phyloP scores from a whole-genome alignment of 2,329 filamentous ascomycete species.

The Diplodia mutila region DNA sequence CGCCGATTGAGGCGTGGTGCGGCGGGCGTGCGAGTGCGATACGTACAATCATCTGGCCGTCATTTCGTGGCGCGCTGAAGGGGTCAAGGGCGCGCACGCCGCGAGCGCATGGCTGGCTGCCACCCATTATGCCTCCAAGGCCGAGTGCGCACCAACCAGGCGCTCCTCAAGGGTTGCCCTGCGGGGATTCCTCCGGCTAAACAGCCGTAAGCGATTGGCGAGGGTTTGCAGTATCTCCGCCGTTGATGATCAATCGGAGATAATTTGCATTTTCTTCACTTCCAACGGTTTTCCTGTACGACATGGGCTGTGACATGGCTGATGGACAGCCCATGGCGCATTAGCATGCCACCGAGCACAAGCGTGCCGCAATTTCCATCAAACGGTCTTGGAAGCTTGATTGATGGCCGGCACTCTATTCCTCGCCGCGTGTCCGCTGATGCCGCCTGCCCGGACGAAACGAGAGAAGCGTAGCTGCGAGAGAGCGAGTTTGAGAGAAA shows the following conservation, averaged over 20 bases:
- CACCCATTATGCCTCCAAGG: slow-evolving; percentile 1
- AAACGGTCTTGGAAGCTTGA: slow-evolving; percentile 21
- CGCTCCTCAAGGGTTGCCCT: slow-evolving; percentile 13
- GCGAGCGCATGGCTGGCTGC: slow-evolving; percentile 6
- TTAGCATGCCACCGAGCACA: slow-evolving; percentile 18
- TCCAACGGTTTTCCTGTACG: slow-evolving; percentile 26
- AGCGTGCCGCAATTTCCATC: slow-evolving; percentile 19
- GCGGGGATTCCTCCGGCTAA: slow-evolving; percentile 23
- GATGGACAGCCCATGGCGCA: slow-evolving; percentile 10
- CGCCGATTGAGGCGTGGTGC: slow-evolving; percentile 13
- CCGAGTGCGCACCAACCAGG: slow-evolving; percentile 1
- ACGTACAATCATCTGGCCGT: slow-evolving; percentile 18
- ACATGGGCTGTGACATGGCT: slow-evolving; percentile 15
- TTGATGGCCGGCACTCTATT: slow-evolving; percentile 22
- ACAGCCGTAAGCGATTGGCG: slow-evolving; percentile 34
- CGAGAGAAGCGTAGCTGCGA: slow-evolving; percentile 8
- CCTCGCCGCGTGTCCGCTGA: slow-evolving; percentile 1
- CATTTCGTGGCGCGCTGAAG: slow-evolving; percentile 13
- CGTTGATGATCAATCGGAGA: slow-evolving; percentile 39
- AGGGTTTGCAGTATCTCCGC: slow-evolving; percentile 41
- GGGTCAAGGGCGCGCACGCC: background rate
- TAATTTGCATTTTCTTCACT: slow-evolving; percentile 36
- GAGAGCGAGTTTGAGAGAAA: background rate
- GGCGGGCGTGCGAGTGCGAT: slow-evolving; percentile 8
- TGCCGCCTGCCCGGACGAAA: slow-evolving; percentile 10